Conservation (phyloP, 2,329 filamentous ascomycete genomes). For the Ophiocordyceps unilateralis region DNA sequence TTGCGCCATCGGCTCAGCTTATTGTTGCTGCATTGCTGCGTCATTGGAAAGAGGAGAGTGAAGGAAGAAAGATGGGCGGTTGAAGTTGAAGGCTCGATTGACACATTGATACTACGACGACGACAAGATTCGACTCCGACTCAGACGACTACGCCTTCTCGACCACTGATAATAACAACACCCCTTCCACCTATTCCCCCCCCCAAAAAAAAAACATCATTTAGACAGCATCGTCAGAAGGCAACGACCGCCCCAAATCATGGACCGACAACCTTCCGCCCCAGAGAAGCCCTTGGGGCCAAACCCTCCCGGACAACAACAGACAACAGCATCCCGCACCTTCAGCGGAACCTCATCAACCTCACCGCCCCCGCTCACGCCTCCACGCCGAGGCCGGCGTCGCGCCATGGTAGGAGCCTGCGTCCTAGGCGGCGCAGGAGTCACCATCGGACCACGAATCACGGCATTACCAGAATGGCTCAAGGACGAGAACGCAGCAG, state of each 20-base stretch:
- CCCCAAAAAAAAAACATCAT: neutral
- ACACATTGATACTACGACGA: neutral
- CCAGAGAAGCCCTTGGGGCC: neutral
- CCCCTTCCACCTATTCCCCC: neutral
- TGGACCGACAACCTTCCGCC: neutral
- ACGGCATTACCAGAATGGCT: constrained; percentile 23
- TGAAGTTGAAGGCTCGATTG: neutral
- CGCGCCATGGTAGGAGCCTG: constrained; percentile 7
- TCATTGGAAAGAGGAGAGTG: neutral
- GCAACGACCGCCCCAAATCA: neutral
- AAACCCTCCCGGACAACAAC: neutral
- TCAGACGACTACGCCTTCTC: too few species aligned
- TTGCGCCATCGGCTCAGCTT: neutral
- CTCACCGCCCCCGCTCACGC: neutral
- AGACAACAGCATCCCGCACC: too few species aligned
- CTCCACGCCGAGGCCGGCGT: neutral
- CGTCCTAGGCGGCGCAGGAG: constrained; percentile 20
- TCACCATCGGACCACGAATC: constrained; percentile 33
- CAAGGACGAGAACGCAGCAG: constrained; percentile 14
- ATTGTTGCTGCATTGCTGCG: neutral
- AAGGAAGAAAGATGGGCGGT: too few species aligned
- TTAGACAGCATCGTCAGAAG: neutral
- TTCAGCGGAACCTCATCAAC: too few species aligned
- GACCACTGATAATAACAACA: too few species aligned
- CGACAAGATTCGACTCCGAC: neutral